Percentiles rank a stretch among this genome's conserved stretches.
phyloP scores from a whole-genome alignment of 331 rosid genomes.

The Phaseolus coccineus region DNA sequence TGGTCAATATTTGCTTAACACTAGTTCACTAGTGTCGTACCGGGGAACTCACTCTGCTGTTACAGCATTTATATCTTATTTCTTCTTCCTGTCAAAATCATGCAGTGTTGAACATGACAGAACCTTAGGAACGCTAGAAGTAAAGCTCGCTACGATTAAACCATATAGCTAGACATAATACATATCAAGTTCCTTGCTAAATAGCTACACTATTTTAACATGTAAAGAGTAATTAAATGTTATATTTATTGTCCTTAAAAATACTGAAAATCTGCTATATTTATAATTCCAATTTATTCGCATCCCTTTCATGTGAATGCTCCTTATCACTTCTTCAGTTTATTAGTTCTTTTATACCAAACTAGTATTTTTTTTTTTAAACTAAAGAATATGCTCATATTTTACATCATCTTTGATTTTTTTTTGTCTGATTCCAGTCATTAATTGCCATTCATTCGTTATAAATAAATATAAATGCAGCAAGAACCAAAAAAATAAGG shows the following conservation, averaged over 20 bases:
- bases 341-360: not conserved
- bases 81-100: slow-evolving; percentile 33
- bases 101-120: slow-evolving; percentile 31
- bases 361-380: not conserved
- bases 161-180: not conserved
- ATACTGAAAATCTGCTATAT: not conserved
- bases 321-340: not conserved
- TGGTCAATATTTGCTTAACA: slow-evolving; percentile 36
- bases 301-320: not conserved
- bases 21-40: slow-evolving; percentile 35
- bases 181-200: too few species aligned
- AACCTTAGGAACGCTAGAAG: slow-evolving; percentile 13
- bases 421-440: not conserved
- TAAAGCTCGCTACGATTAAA: not conserved
- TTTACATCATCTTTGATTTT: not conserved
- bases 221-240: not conserved
- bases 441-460: not conserved
- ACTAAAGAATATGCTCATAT: not conserved
- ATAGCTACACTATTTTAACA: not conserved
- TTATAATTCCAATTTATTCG: not conserved
- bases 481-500: not conserved
- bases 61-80: slow-evolving; percentile 37
- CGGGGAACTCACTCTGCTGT: slow-evolving; percentile 38
- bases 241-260: not conserved
- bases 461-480: not conserved